phyloP scores from a whole-genome alignment of 2,329 filamentous ascomycete genomes.

The Achaetomium macrosporum region DNA sequence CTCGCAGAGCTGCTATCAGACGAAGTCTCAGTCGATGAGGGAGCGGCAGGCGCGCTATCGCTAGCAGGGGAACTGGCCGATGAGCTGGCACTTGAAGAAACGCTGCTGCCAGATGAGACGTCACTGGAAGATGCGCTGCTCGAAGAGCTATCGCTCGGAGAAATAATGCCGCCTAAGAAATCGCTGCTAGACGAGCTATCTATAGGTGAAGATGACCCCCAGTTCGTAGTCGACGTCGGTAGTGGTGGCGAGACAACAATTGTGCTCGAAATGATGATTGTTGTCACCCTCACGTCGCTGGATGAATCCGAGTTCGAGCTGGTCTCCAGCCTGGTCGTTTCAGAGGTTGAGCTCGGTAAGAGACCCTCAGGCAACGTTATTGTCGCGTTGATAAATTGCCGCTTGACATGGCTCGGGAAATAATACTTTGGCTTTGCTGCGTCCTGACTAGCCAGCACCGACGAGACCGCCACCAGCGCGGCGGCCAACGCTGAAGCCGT shows the following conservation, averaged over 20 bases:
- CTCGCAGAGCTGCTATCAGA: neutral
- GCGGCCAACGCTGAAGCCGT: conserved; percentile 43
- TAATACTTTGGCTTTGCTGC: conserved; percentile 47
- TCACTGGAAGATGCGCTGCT: neutral
- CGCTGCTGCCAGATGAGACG: conserved; percentile 1
- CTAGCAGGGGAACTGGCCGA: neutral
- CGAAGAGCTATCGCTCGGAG: neutral
- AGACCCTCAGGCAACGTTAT: conserved; percentile 27
- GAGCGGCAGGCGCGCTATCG: neutral
- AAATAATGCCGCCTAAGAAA: neutral
- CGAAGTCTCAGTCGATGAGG: neutral
- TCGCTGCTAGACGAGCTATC: neutral
- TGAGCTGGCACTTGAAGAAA: neutral
- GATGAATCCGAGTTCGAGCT: neutral
- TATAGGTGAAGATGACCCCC: neutral
- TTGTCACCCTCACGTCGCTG: conserved; percentile 3
- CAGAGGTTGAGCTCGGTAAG: conserved; percentile 4
- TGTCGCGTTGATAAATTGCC: conserved; percentile 42
- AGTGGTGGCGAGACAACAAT: conserved; percentile 5
- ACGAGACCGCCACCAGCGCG: conserved; percentile 43
- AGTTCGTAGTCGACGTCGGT: neutral
- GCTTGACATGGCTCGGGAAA: conserved; percentile 52
- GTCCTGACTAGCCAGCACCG: conserved; percentile 38
- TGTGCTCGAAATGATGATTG: conserved; percentile 5
- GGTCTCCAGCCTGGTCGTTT: conserved; percentile 7